Evolutionary conservation across 2,329 filamentous ascomycete species (phyloP).

Genomic region (Monosporascus sp.): DNA sequence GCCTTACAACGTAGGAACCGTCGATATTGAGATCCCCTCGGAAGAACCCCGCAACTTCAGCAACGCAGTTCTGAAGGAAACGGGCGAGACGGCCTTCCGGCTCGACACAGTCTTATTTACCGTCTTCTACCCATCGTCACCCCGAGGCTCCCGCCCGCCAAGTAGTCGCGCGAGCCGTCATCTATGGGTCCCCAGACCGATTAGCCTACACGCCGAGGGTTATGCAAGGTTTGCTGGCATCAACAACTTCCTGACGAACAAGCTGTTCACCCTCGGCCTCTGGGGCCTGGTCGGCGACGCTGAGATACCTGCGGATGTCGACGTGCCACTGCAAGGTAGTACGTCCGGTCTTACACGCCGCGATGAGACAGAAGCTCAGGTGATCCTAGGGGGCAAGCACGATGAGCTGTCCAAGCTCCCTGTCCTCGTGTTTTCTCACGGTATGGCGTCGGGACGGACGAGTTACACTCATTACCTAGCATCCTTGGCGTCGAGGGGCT

Average conservation of each 20-base stretch:
- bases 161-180: constrained; percentile 18
- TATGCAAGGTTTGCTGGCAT: constrained; percentile 40
- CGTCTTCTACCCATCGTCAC: constrained; percentile 40
- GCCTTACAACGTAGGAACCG: constrained; percentile 37
- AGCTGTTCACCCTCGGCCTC: constrained; percentile 37
- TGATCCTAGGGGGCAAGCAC: constrained; percentile 14
- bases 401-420: constrained; percentile 25
- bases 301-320: constrained; percentile 42
- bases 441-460: constrained; percentile 43
- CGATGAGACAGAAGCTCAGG: constrained; percentile 13
- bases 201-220: constrained; percentile 38
- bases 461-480: constrained; percentile 48
- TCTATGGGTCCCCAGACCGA: constrained; percentile 38
- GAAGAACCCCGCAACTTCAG: constrained; percentile 24
- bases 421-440: constrained; percentile 47
- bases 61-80: constrained; percentile 30
- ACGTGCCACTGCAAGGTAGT: constrained; percentile 32
- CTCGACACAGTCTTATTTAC: constrained; percentile 44
- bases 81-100: constrained; percentile 35
- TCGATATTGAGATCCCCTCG: constrained; percentile 38
- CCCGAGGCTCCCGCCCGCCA: constrained; percentile 15
- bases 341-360: constrained; percentile 14
- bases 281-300: constrained; percentile 37
- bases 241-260: constrained; percentile 36
- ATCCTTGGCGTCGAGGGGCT: constrained; percentile 43